Base-by-base conservation (phyloP, 805 yeast genomes). In the Lachancea sp. region DNA sequence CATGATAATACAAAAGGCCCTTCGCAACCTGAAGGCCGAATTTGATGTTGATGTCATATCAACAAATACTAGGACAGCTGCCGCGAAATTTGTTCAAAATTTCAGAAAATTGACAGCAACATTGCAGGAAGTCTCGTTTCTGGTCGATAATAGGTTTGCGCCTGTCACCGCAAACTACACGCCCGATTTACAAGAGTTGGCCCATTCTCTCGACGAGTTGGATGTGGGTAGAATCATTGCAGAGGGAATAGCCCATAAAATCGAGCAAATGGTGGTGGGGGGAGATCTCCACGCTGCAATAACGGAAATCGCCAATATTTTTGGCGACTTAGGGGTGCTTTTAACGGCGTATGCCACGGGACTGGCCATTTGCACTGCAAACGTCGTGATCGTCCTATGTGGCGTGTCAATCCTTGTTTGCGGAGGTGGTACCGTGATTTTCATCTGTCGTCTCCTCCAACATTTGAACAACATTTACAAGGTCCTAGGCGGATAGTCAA, bases 401-500 rank as follows among this genome's bases (percentile, higher is more conserved):
- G 47, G 43, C 9, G 16, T 44, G 2, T 44, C 43, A 3, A 35
- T 44, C 15, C n/a, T 39, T 8, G 26, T 35, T 15, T 44, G 42
- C 30, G 40, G 43, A 10, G 47, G 39, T 3, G 47, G 47, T n/a
- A 44, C 47, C 3, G 36, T 39, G n/a, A 33, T 39, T 3, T 44
- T 26, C 39, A 18, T 38, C 16, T 44, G 38, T n/a, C 39, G 47
- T 2, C 26, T 39, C 12, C 18, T 29, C 33, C 36, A 44, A 7
- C 32, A 27, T 15, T 17, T 44, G 20, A 11, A 38, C 8, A 29
- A 44, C 17, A 15, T 39, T 3, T 38, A 19, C 22, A 39, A 44
- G 16, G 38, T 29, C 2, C 11, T 42, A 29, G 42, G 18, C 13
- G 11, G 4, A 11, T 17, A 10, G 11, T 7, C 16, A 8, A 16